Evolutionary conservation across 352 stramenopile species (phyloP), one percentile per base, ranked within the genome.

Genomic region (Bremia lactucae): DNA sequence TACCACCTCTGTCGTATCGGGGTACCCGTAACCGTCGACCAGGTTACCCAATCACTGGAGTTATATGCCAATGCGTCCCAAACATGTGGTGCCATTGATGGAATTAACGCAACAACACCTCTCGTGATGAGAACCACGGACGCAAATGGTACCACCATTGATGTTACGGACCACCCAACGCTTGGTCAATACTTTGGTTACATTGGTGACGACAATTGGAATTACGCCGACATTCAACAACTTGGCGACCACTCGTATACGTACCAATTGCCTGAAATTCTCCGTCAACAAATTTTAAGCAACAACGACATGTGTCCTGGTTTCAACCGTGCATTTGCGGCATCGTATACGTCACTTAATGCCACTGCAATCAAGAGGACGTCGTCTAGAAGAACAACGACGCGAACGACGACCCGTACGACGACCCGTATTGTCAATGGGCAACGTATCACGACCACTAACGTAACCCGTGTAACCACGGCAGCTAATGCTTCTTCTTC

Each of bases 221-320:
- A 81, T 50, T 80, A 81, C 47, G 69, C 39, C 11, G 71, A 83
- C 49, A 63, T 76, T 15, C 50, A 64, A 40, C 61, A 74, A 53
- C 66, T 86, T n/a, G 71, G 67, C 11, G 65, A 83, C 49, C 81
- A 76, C 52, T 72, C 66, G 51, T 87, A 87, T 68, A 68, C 62
- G 53, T 87, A 87, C 56, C 53, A 83, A 46, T 45, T 85, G 13
- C 69, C 72, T 3, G 60, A 70, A 34, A 40, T 83, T 20, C 53
- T 83, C 33, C 65, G 55, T 36, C 69, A 78, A 38, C 72, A 82
- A 55, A 46, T 84, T 22, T 40, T 84, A 36, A 79, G 55, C 45
- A 84, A 84, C 67, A 61, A 66, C 7, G 69, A 80, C 50, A 36
- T 82, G 31, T 84, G 72, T 49, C 65, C 68, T 39, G 68, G 66